Evolutionary conservation across 2,329 filamentous ascomycete genomes (phyloP).

Genomic region (Metarhizium robertsii): DNA sequence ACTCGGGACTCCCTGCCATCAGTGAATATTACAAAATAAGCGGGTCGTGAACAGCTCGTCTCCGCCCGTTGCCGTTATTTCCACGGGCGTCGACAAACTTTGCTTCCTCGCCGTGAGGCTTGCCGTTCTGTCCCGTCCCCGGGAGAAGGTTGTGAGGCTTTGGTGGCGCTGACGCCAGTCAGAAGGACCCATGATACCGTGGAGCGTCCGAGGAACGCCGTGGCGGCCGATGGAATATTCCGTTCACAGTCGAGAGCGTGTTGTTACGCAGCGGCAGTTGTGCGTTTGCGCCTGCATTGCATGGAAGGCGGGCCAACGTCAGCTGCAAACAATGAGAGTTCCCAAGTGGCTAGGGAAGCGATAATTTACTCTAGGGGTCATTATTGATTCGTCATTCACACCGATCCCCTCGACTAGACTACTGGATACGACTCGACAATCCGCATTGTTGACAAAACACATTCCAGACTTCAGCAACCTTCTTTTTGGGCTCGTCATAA

Average conservation of each 20-base stretch:
- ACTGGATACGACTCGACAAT: not conserved
- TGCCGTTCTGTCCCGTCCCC: not conserved
- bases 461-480: too few relatives aligned
- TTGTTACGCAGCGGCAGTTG: too few relatives aligned
- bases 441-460: not conserved
- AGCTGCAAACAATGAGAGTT: too few relatives aligned
- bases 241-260: not conserved
- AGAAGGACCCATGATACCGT: not conserved
- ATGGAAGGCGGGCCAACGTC: too few relatives aligned
- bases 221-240: not conserved
- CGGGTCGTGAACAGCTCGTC: not conserved
- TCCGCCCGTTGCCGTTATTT: not conserved
- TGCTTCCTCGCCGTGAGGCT: not conserved
- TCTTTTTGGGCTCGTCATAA: not conserved
- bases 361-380: not conserved
- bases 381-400: not conserved
- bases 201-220: not conserved
- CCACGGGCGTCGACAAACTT: not conserved
- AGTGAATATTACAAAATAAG: not conserved
- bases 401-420: not conserved
- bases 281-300: too few relatives aligned
- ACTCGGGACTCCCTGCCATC: too few relatives aligned
- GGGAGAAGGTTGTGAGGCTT: not conserved
- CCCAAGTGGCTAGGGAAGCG: too few relatives aligned
- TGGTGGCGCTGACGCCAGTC: not conserved